phyloP scores from a whole-genome alignment of 2,329 filamentous ascomycete genomes.

The Sphaceloma murrayae region DNA sequence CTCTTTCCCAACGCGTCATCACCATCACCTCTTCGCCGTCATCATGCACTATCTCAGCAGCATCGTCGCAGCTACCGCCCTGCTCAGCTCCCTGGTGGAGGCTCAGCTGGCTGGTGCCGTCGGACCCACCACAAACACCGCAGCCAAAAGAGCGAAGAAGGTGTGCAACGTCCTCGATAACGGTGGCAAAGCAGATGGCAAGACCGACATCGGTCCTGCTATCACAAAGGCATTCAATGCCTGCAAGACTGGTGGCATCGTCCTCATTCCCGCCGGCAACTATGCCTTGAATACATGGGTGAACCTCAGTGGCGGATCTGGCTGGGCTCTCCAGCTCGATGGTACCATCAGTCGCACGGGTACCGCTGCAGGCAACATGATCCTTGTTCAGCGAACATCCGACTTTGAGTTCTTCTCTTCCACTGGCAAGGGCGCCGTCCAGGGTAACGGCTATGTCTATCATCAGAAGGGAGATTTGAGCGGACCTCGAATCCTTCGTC shows the following conservation, averaged over 20 bases:
- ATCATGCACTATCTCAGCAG: slow-evolving; percentile 16
- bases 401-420: slow-evolving; percentile 48
- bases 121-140: slow-evolving; percentile 36
- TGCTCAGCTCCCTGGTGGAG: slow-evolving; percentile 25
- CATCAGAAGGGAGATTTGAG: slow-evolving; percentile 33
- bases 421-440: slow-evolving; percentile 43
- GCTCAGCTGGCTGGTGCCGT: slow-evolving; percentile 34
- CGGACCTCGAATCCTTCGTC: slow-evolving; percentile 39
- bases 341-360: slow-evolving; percentile 46
- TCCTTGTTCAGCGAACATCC: slow-evolving; percentile 40
- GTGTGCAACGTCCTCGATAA: slow-evolving; percentile 46
- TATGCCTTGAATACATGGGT: slow-evolving; percentile 45
- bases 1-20: slow-evolving; percentile 8
- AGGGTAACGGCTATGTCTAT: slow-evolving; percentile 44
- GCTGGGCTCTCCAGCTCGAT: slow-evolving; percentile 45
- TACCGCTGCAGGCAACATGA: slow-evolving; percentile 44
- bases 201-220: slow-evolving; percentile 43
- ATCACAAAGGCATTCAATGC: slow-evolving; percentile 41
- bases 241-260: slow-evolving; percentile 43
- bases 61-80: slow-evolving; percentile 21
- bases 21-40: too few species aligned
- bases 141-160: slow-evolving; percentile 39
- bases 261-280: slow-evolving; percentile 42
- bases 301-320: slow-evolving; percentile 38
- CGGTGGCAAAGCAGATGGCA: slow-evolving; percentile 42